These are phyloP conservation scores for Starmerella khaoyaiensis DNA, from an alignment of 805 yeast genomes.

Conservation along the genomic window DNA sequence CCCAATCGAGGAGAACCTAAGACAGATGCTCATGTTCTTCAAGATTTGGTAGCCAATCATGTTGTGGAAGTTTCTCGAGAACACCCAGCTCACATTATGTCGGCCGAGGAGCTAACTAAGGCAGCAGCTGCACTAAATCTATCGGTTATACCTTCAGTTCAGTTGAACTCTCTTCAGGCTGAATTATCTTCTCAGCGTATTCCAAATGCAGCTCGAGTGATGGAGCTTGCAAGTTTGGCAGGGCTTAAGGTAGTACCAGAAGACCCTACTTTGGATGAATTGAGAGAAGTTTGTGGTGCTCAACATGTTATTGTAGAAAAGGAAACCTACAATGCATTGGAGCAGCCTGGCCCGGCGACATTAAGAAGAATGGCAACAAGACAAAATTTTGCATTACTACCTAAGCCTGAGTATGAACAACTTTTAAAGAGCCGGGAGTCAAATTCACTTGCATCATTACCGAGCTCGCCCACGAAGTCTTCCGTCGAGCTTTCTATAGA, in stretches of 20 bases:
- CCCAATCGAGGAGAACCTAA: too few species aligned
- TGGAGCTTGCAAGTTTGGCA: conserved; percentile 10
- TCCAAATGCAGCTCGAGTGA: conserved; percentile 27
- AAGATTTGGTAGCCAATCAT: conserved; percentile 1
- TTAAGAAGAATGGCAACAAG: conserved; percentile 13
- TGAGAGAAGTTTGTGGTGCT: conserved; percentile 8
- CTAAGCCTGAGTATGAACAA: conserved; percentile 16
- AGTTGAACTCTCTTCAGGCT: conserved; percentile 11
- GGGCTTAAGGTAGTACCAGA: conserved; percentile 14
- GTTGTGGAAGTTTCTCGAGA: too few species aligned
- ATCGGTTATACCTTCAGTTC: conserved; percentile 10
- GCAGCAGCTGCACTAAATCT: conserved; percentile 17
- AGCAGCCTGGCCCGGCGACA: conserved; percentile 17
- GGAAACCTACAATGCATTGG: conserved; percentile 14
- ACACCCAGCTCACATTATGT: neutral
- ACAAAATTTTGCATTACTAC: conserved; percentile 20
- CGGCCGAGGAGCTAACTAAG: conserved; percentile 8
- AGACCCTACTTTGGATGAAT: conserved; percentile 14
- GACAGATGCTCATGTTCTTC: conserved; percentile 7
- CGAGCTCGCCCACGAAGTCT: neutral
- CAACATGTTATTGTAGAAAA: conserved; percentile 15
- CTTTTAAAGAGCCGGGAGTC: conserved; percentile 21
- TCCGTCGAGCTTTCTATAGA: conserved; percentile 2
- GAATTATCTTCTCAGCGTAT: conserved; percentile 16
- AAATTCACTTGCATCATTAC: neutral